These are phyloP conservation scores for Eragrostis curvula DNA, from an alignment of 176 grass and related monocot species.

Conservation along the genomic window DNA sequence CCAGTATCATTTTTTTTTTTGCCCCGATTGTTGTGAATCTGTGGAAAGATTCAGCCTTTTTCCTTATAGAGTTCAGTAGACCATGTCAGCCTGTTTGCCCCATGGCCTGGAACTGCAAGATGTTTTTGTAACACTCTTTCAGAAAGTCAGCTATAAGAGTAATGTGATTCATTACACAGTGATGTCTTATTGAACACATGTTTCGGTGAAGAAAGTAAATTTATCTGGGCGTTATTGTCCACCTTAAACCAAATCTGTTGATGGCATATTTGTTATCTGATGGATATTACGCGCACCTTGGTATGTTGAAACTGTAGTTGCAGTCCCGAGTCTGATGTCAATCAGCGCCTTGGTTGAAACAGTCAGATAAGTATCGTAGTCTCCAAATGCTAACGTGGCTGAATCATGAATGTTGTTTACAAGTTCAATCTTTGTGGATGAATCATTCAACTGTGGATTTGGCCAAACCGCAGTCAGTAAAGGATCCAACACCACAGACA, in stretches of 20 bases:
- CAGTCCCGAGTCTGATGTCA: neutral
- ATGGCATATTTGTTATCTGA: neutral
- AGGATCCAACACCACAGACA: neutral
- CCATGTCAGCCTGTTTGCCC: conserved; percentile 10
- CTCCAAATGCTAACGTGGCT: conserved; percentile 12
- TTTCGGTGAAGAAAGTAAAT: too few species aligned
- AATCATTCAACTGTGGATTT: conserved; percentile 39
- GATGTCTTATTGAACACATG: neutral
- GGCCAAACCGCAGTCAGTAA: neutral
- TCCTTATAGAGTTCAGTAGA: conserved; percentile 31
- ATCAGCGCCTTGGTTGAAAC: conserved; percentile 7
- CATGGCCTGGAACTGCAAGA: neutral
- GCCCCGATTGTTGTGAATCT: neutral
- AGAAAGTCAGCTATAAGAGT: conserved; percentile 24
- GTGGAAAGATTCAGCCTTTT: conserved; percentile 14
- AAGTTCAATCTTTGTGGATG: neutral
- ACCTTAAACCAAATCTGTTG: neutral
- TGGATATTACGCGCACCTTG: neutral
- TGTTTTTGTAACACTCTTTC: neutral
- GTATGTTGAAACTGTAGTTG: neutral
- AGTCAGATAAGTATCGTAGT: conserved; percentile 28
- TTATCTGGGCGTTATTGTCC: neutral
- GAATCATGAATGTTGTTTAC: neutral
- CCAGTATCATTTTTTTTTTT: neutral
- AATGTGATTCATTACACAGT: conserved; percentile 21